A percentile compares a stretch with the other conserved stretches of the same genome.
Conservation (phyloP, 2,329 filamentous ascomycete genomes). For the Diplodia seriata region DNA sequence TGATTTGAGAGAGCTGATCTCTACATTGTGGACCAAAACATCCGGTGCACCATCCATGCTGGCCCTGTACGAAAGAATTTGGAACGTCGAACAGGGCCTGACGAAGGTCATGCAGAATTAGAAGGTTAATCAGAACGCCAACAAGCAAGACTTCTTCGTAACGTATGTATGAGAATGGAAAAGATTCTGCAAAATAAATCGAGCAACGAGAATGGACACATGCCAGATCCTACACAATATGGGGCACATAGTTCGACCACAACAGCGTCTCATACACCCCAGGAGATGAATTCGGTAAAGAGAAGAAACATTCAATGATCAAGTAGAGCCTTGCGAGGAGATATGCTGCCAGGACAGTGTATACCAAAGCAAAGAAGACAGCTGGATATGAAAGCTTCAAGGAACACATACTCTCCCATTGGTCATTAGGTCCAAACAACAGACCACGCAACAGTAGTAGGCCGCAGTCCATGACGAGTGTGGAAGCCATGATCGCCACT, state of each 20-base stretch:
- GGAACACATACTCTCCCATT: too few species aligned
- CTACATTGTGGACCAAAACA: not conserved
- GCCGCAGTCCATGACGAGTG: not conserved
- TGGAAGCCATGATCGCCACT: not conserved
- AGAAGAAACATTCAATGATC: conserved; percentile 35
- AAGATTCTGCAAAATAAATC: not conserved
- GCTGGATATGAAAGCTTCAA: too few species aligned
- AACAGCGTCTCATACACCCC: conserved; percentile 28
- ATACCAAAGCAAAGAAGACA: not conserved
- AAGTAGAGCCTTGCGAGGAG: conserved; percentile 33
- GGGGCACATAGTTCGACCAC: conserved; percentile 35
- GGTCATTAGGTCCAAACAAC: too few species aligned
- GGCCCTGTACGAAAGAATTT: not conserved
- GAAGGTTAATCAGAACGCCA: not conserved
- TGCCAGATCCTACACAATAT: conserved; percentile 26
- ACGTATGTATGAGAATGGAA: not conserved
- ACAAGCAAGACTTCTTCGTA: not conserved
- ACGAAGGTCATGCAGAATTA: not conserved
- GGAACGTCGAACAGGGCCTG: not conserved
- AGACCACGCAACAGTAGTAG: too few species aligned
- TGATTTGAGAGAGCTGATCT: not conserved
- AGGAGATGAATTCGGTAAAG: conserved; percentile 33
- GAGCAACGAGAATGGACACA: too few species aligned
- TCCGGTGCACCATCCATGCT: not conserved
- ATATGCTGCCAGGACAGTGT: conserved; percentile 14